Base-by-base conservation (phyloP, 2,329 filamentous ascomycete species). In the Orbilia ellipsospora region DNA sequence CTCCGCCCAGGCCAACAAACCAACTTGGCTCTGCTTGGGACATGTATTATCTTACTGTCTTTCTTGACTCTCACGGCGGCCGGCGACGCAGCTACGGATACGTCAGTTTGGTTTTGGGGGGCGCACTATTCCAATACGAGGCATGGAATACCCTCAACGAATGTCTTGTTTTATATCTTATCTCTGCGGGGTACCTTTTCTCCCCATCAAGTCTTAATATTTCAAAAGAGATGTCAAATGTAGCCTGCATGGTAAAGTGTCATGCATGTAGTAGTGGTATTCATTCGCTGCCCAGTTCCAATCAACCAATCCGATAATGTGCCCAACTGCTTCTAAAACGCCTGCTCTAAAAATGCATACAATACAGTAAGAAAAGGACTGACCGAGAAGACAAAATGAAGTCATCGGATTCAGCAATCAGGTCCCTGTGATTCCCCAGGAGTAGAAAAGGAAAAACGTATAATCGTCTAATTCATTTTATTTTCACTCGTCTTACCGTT, bases 331-430 rank as follows among this genome's bases (percentile, higher is more conserved):
- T 36, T 61, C 55, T 45, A 59, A 28, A 60, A 61, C 57, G 57
- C 57, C 57, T 50, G 57, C 48, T 63, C 60, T 52, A 63, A 26
- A 48, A 59, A 59, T 42, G 54, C 44, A 60, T 42, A 52, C 40
- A 60, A 50, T 18, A 28, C 23, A 36, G 28, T 20, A 55, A 55
- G 13, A 28, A 28, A 55, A 31, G 36, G 13, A 26, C 18, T 26
- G n/a, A 13, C 52, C 12, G 13, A 36, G 4, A 13, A 31, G 13
- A 4, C 52, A 28, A 28, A 28, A 10, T 4, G 50, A 18, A 45
- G 23, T 20, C 48, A 42, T 12, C 13, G 1, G 12, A 2, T n/a
- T 15, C 4, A 28, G 15, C 15, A 28, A 36, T 36, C 31, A 2
- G 31, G 31, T 6, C 31, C 31, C 8, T 6, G 5, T 36, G 31